Conservation (phyloP, 208 protist species). For the Phytomonas sp. region DNA sequence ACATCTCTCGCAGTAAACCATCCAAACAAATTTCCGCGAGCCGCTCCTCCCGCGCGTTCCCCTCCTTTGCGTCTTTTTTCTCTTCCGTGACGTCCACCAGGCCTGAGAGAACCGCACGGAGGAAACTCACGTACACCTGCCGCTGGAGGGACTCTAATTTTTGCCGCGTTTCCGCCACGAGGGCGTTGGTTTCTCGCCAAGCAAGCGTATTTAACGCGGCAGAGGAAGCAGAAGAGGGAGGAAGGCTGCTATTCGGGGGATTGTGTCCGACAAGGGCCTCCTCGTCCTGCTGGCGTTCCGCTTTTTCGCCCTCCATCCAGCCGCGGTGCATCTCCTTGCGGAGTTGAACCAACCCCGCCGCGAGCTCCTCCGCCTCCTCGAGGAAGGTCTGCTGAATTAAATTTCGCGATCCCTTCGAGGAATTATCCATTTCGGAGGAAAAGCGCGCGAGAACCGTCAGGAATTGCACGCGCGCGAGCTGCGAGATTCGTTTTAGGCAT, state of each 20-base stretch:
- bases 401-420: background rate
- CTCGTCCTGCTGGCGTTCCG: constrained; percentile 17
- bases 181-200: background rate
- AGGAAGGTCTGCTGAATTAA: background rate
- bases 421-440: background rate
- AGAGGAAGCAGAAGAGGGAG: too few species aligned
- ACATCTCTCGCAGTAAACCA: constrained; percentile 1
- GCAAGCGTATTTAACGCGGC: too few species aligned
- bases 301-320: constrained; percentile 28
- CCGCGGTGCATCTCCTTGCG: constrained; percentile 25
- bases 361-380: constrained; percentile 4
- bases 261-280: background rate
- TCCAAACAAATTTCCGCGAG: background rate
- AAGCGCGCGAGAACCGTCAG: background rate
- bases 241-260: background rate
- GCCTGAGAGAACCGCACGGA: constrained; percentile 19
- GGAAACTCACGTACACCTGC: constrained; percentile 20
- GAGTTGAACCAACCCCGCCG: constrained; percentile 18
- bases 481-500: constrained; percentile 16
- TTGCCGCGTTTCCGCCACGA: background rate
- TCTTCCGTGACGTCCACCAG: background rate
- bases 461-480: constrained; percentile 5
- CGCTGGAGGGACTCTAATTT: constrained; percentile 17
- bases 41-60: background rate
- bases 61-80: background rate